Conservation (phyloP, 108 stramenopile genomes). For the Seminavis robusta region DNA sequence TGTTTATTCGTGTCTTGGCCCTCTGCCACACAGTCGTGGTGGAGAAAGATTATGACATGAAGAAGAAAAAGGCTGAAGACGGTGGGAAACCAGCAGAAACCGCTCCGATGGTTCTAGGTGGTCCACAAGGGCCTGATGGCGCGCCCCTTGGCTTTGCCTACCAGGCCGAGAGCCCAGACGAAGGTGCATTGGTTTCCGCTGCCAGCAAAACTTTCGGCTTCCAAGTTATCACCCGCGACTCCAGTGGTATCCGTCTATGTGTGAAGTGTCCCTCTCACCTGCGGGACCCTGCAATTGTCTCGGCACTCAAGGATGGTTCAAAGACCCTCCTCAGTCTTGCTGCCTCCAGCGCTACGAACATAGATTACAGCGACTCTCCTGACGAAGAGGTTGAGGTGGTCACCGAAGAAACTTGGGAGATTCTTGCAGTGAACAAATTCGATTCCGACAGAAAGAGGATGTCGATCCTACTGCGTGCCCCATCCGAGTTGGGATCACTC, state of each 20-base stretch:
- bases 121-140: slow-evolving; percentile 57
- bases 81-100: slow-evolving; percentile 6
- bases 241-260: slow-evolving; percentile 60
- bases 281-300: slow-evolving; percentile 32
- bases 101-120: background rate
- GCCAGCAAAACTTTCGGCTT: slow-evolving; percentile 76
- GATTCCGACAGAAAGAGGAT: slow-evolving; percentile 94
- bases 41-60: slow-evolving; percentile 72
- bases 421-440: slow-evolving; percentile 93
- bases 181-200: slow-evolving; percentile 84
- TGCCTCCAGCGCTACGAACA: slow-evolving; percentile 15
- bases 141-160: slow-evolving; percentile 78
- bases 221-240: slow-evolving; percentile 77
- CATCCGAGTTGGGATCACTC: slow-evolving; percentile 64
- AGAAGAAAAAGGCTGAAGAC: slow-evolving; percentile 4
- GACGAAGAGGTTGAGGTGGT: slow-evolving; percentile 10
- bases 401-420: slow-evolving; percentile 64
- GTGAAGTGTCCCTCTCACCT: slow-evolving; percentile 66
- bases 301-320: slow-evolving; percentile 50
- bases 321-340: slow-evolving; percentile 46
- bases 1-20: slow-evolving; percentile 88
- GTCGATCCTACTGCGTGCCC: slow-evolving; percentile 88
- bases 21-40: slow-evolving; percentile 92
- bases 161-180: slow-evolving; percentile 92
- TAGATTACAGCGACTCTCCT: slow-evolving; percentile 9